Evolutionary conservation across 306 rosid species (phyloP).

Genomic region (Quercus gilva): DNA sequence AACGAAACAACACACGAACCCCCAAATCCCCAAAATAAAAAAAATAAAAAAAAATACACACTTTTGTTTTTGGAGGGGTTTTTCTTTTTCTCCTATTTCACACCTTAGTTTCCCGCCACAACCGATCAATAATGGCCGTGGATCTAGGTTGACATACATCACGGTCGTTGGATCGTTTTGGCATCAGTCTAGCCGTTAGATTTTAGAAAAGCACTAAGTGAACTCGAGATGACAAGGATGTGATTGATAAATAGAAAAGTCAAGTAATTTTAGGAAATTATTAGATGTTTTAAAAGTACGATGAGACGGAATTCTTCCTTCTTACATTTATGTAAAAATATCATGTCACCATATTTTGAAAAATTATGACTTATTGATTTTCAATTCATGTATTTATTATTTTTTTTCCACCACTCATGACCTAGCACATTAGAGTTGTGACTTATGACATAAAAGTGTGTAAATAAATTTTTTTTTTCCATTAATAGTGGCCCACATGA

Average conservation of each 20-base stretch:
- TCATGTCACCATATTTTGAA: fast-evolving
- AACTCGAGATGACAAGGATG: too few species aligned
- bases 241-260: too few species aligned
- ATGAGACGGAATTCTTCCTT: fast-evolving
- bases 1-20: neutral
- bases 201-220: neutral
- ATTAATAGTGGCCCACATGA: too few species aligned
- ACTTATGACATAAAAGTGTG: too few species aligned
- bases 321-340: too few species aligned
- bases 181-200: slow-evolving; percentile 20
- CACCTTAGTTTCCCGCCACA: slow-evolving; percentile 56
- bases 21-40: neutral
- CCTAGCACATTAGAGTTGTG: fast-evolving
- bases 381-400: too few species aligned
- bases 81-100: neutral
- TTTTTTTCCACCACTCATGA: fast-evolving
- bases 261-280: neutral
- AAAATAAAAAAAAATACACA: neutral
- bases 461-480: too few species aligned
- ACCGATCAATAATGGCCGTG: slow-evolving; percentile 26
- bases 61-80: neutral
- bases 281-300: fast-evolving
- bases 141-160: slow-evolving; percentile 6
- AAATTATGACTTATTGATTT: too few species aligned
- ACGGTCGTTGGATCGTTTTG: slow-evolving; percentile 20